Conservation (phyloP, 176 grass and related monocot genomes). For the Bothriochloa decipiens region DNA sequence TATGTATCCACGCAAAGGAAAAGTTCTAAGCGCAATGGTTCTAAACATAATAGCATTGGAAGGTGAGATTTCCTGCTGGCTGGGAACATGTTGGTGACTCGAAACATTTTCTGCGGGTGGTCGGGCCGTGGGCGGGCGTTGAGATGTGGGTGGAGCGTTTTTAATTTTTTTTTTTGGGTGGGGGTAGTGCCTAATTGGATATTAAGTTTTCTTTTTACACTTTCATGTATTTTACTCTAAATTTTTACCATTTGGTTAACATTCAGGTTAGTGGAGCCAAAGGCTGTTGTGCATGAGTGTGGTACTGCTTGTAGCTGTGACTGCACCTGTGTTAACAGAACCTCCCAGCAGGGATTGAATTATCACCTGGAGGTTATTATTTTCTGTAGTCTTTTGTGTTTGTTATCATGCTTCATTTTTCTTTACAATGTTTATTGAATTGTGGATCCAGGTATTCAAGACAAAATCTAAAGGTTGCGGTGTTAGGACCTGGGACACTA, state of each 20-base stretch:
- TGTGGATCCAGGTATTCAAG: slow-evolving; percentile 64
- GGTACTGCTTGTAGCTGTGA: slow-evolving; percentile 66
- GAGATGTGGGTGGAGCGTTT: background rate
- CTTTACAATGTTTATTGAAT: background rate
- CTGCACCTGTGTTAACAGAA: slow-evolving; percentile 71
- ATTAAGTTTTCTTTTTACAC: background rate
- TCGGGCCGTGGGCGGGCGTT: background rate
- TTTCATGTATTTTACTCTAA: background rate
- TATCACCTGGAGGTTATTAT: slow-evolving; percentile 76
- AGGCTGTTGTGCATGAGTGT: slow-evolving; percentile 84
- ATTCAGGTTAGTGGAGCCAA: slow-evolving; percentile 82
- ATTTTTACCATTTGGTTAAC: slow-evolving; percentile 14
- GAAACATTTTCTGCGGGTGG: background rate
- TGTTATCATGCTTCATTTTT: background rate
- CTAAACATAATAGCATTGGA: slow-evolving; percentile 43
- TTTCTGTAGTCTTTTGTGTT: slow-evolving; percentile 11
- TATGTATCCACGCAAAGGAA: slow-evolving; percentile 57
- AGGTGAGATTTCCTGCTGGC: slow-evolving; percentile 40
- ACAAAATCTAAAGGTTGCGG: slow-evolving; percentile 83
- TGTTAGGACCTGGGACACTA: slow-evolving; percentile 81
- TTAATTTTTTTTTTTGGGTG: background rate
- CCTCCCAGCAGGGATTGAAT: slow-evolving; percentile 76
- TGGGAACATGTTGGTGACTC: background rate
- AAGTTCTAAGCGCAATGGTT: slow-evolving; percentile 41
- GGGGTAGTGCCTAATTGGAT: background rate